Evolutionary conservation across 2,329 filamentous ascomycete genomes (phyloP), one percentile per base, ranked within the genome.

Genomic region (Neoarthrinium moseri): DNA sequence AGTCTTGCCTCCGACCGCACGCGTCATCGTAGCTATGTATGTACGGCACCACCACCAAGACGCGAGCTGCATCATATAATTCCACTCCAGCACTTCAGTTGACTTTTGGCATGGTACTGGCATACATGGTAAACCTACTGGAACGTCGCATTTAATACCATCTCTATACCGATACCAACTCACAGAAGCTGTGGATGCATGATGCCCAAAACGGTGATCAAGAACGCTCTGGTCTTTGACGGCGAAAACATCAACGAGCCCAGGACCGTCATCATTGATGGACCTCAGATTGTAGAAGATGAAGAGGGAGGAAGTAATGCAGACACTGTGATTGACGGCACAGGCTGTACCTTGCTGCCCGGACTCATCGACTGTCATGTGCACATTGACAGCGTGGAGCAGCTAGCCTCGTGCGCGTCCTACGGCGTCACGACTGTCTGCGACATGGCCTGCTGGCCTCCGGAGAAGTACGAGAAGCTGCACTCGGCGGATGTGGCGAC

Each of bases 331-430:
- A 38, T 59, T 26, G 51, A 56, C 34, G 54, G 52, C n/a, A 55
- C 45, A 4, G 54, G 55, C 15, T 54, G 52, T 43, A 57, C 52
- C 6, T 17, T 57, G 10, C 41, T 58, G 2, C 55, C 56, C 6
- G 55, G 56, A n/a, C 52, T 57, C 17, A 52, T 59, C 39, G 56
- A 59, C 46, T 53, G 53, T 38, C 55, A 59, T 34, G 56, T 55
- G 22, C 55, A 56, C 34, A 56, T 57, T 36, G 32, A 39, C 34
- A 47, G 46, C n/a, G 43, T 37, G 18, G 49, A 43, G 4, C 48
- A 57, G 40, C 46, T 58, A 2, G 48, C 47, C 20, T 32, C 48
- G 11, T 58, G 51, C 42, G 53, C 50, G 10, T 40, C 43, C 8
- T 51, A 46, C 29, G 40, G 40, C 17, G 22, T 43, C 21, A 43